These are phyloP conservation scores for Fusarium beomiforme DNA, from an alignment of 2,329 filamentous ascomycete species.

Conservation along the genomic window DNA sequence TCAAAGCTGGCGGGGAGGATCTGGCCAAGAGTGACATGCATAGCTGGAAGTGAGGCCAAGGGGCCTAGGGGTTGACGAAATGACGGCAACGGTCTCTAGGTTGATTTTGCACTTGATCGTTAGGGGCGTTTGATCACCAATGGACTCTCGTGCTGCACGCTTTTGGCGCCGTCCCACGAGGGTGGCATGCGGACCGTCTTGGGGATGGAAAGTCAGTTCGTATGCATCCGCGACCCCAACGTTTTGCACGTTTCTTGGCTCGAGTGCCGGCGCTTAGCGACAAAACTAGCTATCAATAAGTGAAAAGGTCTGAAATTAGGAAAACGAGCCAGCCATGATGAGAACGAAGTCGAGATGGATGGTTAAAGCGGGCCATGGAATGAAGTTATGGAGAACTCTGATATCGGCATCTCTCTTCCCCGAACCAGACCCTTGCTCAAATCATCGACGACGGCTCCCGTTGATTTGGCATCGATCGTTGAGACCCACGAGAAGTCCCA, in stretches of 20 bases:
- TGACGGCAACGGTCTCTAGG: slow-evolving; percentile 18
- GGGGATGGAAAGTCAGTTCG: slow-evolving; percentile 26
- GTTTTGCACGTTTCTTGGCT: slow-evolving; percentile 5
- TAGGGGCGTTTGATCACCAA: slow-evolving; percentile 7
- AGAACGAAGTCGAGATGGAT: background rate
- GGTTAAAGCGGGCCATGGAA: slow-evolving; percentile 3
- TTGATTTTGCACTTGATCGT: background rate
- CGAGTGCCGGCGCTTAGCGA: slow-evolving; percentile 2
- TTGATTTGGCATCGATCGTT: slow-evolving; percentile 14
- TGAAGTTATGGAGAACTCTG: slow-evolving; percentile 1
- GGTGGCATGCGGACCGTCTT: slow-evolving; percentile 11
- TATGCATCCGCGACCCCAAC: slow-evolving; percentile 22
- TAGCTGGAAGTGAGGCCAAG: slow-evolving; percentile 7
- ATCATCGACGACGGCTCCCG: background rate
- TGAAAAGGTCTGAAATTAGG: slow-evolving; percentile 2
- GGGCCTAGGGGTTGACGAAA: slow-evolving; percentile 8
- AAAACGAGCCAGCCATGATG: background rate
- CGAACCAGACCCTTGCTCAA: slow-evolving; percentile 3
- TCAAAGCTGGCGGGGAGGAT: slow-evolving; percentile 5
- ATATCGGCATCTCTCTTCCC: slow-evolving; percentile 20
- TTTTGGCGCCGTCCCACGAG: background rate
- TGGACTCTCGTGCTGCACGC: background rate
- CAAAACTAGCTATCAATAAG: background rate
- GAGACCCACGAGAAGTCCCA: slow-evolving; percentile 21
- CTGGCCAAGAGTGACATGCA: slow-evolving; percentile 30